These are phyloP conservation scores for Pseudocercospora macadamiae DNA, from an alignment of 2,329 filamentous ascomycete species.

Conservation along the genomic window DNA sequence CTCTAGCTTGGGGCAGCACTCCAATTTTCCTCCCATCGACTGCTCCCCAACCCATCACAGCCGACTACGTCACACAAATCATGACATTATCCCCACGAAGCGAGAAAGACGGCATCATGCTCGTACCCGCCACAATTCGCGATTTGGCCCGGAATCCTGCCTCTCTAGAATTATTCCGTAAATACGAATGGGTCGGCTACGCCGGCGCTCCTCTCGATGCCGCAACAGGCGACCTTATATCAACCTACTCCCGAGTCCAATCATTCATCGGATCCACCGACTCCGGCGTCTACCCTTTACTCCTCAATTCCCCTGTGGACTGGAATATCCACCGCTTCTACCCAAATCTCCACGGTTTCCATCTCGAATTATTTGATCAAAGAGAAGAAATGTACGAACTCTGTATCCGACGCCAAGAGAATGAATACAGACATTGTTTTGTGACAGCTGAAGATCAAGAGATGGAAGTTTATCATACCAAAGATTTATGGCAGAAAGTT, in stretches of 20 bases:
- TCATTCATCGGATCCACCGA: constrained; percentile 22
- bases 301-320: constrained; percentile 14
- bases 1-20: constrained; percentile 7
- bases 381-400: constrained; percentile 19
- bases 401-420: constrained; percentile 5
- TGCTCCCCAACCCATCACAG: constrained; percentile 21
- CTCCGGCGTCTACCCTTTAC: constrained; percentile 14
- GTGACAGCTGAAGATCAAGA: constrained; percentile 1
- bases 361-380: constrained; percentile 16
- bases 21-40: constrained; percentile 16
- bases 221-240: constrained; percentile 17
- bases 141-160: constrained; percentile 4
- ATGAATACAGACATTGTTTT: constrained; percentile 17
- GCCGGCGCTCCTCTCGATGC: constrained; percentile 20
- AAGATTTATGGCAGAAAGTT: constrained; percentile 19
- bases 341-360: constrained; percentile 5
- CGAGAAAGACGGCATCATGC: constrained; percentile 8
- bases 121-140: constrained; percentile 14
- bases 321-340: constrained; percentile 24
- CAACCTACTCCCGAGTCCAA: constrained; percentile 18
- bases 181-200: constrained; percentile 16
- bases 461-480: constrained; percentile 16
- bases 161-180: constrained; percentile 1
- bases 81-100: constrained; percentile 12
- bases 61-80: constrained; percentile 27